Evolutionary conservation across 805 yeast species (phyloP), one percentile per base, ranked within the genome.

Genomic region (Kockiozyma suomiensis): DNA sequence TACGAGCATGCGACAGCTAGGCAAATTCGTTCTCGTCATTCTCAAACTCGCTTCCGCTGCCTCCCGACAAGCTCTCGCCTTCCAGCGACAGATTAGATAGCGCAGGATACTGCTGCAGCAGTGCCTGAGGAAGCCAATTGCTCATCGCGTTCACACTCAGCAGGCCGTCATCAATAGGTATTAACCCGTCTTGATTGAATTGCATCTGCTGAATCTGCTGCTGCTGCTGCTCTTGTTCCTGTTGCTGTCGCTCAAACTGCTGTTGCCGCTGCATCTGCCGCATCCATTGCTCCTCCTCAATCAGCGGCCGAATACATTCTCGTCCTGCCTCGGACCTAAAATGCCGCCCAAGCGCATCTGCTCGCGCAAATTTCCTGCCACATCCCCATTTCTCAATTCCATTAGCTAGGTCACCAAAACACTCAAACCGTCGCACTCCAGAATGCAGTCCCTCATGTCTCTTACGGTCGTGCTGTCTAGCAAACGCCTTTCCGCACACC

Each of bases 281-380:
- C 42, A 60, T 66, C 5, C 68, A 59, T 23, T 57, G 65, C 54
- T 79, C 86, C 61, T 85, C 90, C 35, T 80, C 82, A 78, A 85
- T 79, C 62, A 87, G 75, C 2, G 89, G 88, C 61, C 79, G 76
- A 6, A 87, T 81, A 70, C 94, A 87, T 19, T 78, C 73, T 77
- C 86, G 81, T 0, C 94, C 94, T 0, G 88, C 82, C 61, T 86
- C 93, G 1, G 92, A 85, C 57, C 88, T 75, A 69, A 87, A 86
- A 69, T 87, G 94, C 53, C 93, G 79, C 1, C 88, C 84, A 42
- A 87, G 76, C 0, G 93, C 94, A 71, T 88, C 94, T 1, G 88
- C 85, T 43, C 94, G 76, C 4, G 92, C 90, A 72, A 87, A 87
- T 64, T 79, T 78, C 69, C 84, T 82, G 15, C 87, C 86, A 71